Percentiles rank a stretch among this genome's conserved stretches.
Conservation (phyloP, 345 rosid genomes). For the Corymbia maculata region DNA sequence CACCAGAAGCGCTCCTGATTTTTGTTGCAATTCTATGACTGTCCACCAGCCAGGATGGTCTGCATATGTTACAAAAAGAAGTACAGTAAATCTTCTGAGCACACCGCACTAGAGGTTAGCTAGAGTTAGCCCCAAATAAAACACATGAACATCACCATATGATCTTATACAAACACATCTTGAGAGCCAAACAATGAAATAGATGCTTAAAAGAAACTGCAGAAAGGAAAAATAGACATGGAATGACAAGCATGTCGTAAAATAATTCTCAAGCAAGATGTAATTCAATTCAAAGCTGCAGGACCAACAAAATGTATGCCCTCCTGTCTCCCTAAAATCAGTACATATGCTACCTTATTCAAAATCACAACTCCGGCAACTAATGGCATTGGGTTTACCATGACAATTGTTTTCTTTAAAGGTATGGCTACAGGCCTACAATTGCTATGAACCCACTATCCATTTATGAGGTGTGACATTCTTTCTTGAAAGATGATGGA, state of each 20-base stretch:
- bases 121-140: neutral
- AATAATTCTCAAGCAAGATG: neutral
- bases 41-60: conserved; percentile 86
- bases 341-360: neutral
- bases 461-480: neutral
- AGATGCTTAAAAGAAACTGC: neutral
- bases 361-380: neutral
- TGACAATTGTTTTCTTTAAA: neutral
- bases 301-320: neutral
- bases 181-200: neutral
- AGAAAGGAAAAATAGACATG: neutral
- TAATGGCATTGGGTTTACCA: neutral
- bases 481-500: neutral
- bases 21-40: conserved; percentile 71
- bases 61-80: conserved; percentile 12
- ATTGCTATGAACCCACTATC: neutral
- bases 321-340: neutral
- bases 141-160: neutral
- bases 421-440: neutral
- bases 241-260: neutral
- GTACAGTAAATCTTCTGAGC: neutral
- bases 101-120: neutral
- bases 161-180: neutral
- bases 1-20: conserved; percentile 69
- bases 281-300: neutral